Evolutionary conservation across 1,284 basidiomycete species (phyloP), one percentile per base, ranked within the genome.

Genomic region (Meira nashicola): DNA sequence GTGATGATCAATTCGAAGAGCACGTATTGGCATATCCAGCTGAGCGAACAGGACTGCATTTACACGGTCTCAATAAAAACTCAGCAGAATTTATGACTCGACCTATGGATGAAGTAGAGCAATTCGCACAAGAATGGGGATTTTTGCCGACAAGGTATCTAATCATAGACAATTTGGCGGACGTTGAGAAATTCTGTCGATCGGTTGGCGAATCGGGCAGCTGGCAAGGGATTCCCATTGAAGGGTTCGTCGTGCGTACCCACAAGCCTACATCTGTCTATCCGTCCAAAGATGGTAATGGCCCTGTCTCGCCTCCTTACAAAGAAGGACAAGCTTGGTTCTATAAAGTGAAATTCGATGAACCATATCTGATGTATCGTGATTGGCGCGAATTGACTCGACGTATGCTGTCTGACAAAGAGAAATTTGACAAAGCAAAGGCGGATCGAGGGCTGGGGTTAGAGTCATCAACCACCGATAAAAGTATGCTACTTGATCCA

Each of bases 281-380:
- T 5, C 81, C 63, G 80, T 7, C 70, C 72, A 6, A 48, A 4
- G 41, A 62, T 9, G 39, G 28, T 11, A 43, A 51, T 1, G 57
- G 15, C 3, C 68, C 72, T 43, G 68, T 63, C 21, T 39, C 59
- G 11, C 75, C 76, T 2, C 74, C 76, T 0, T 78, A 78, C 52
- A 25, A n/a, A 1, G 58, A 86, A 0, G 89, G 89, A 14, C 86
- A 89, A 6, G 87, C 90, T 0, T 95, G 97, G 83, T 97, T 99
- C 83, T 98, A 96, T 86, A 98, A 99, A 79, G 85, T 98, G 81
- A 98, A 99, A 79, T 98, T 96, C 78, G 92, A 97, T 79, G 92
- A 98, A 77, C 94, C 94, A 0, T 98, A 98, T 78, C 86, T 97
- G 82, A 94, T 95, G 86, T 97, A 97, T 80, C 87, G 95, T 53